Evolutionary conservation across 805 yeast species (phyloP), one percentile per base, ranked within the genome.

Genomic region (Yarrowia porcina): DNA sequence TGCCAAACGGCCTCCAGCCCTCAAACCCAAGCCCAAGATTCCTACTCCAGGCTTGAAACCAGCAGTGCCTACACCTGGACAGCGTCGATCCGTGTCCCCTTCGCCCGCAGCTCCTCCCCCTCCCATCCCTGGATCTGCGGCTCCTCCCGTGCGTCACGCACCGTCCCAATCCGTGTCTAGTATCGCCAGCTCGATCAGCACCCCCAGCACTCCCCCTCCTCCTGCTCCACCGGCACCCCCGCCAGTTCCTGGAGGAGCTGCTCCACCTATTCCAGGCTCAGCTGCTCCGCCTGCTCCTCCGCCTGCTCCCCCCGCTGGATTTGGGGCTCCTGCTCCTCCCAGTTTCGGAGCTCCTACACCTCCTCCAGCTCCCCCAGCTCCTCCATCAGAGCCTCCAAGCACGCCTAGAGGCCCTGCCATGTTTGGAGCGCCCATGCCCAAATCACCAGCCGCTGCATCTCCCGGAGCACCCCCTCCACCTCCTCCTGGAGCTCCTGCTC

Each of bases 361-460:
- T 39, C 45, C 61, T 63, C n/a, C 63, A 54, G 59, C 69, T 13
- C 67, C 64, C n/a, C 52, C 65, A 8, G 45, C 67, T 25, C 54
- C 68, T 11, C 30, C 64, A 11, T 63, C 67, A 8, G 64, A 67
- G 32, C 63, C 71, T 0, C 69, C 68, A 4, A 64, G 69, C 11
- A 45, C 52, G 1, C 52, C 52, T 3, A 12, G 52, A 45, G 49
- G 49, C 49, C 52, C 52, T 2, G 52, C 52, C 56, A 49, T 49
- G 56, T 63, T 64, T 23, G 65, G 67, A 4, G 63, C 66, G 17
- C 57, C 61, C n/a, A 23, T 50, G 36, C 42, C 47, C 38, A 30
- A 61, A n/a, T 35, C 59, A 7, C 57, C 64, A 9, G 45, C 67
- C 1, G 64, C 67, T 10, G 60, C 67, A 21, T 64, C 50, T 2